A percentile compares a stretch with the other conserved stretches of the same genome.
Evolutionary conservation across 2,329 filamentous ascomycete genomes (phyloP).

Genomic region (Chaetoscypha palmicola): DNA sequence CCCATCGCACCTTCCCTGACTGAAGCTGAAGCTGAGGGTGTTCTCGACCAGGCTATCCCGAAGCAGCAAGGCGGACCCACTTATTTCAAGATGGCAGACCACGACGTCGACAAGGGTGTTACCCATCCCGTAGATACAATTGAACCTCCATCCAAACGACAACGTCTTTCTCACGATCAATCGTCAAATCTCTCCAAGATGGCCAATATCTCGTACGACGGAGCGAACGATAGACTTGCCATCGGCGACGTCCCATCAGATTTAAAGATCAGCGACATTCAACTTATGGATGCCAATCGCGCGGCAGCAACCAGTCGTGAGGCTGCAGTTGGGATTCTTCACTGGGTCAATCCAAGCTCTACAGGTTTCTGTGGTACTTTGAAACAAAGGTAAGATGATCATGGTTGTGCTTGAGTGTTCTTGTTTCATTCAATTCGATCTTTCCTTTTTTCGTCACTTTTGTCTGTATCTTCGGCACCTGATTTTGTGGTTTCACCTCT

Average conservation of each 20-base stretch:
- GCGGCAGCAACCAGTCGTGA: constrained; percentile 21
- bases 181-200: constrained; percentile 6
- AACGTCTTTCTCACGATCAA: constrained; percentile 10
- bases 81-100: not conserved
- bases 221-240: not conserved
- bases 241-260: not conserved
- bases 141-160: constrained; percentile 20
- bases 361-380: constrained; percentile 56
- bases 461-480: too few relatives aligned
- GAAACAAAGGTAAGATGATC: constrained; percentile 55
- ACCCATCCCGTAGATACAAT: not conserved
- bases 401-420: too few relatives aligned
- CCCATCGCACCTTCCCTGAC: too few relatives aligned
- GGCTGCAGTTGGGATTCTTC: constrained; percentile 50
- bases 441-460: not conserved
- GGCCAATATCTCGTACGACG: not conserved
- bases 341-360: constrained; percentile 51
- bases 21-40: too few relatives aligned
- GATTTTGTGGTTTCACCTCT: too few relatives aligned
- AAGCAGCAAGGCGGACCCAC: not conserved
- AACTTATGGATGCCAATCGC: too few relatives aligned
- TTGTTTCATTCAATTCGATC: not conserved
- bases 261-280: too few relatives aligned
- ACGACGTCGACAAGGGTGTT: not conserved
- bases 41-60: not conserved